Conservation (phyloP, 805 yeast genomes). For the Lipomyces kockii region DNA sequence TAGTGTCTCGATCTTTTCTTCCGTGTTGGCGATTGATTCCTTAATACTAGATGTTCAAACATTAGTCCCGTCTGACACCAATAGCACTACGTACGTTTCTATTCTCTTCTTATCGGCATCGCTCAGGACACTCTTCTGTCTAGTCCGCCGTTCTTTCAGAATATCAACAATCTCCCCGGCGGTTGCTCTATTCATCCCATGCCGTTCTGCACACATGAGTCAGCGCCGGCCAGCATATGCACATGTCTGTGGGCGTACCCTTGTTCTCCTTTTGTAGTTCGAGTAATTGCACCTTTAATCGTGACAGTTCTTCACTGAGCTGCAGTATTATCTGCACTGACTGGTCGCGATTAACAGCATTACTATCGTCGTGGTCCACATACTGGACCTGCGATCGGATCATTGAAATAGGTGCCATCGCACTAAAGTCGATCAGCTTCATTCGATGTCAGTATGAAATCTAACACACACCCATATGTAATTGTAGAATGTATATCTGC, state of each 20-base stretch:
- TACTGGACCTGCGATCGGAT: background rate
- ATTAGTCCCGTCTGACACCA: background rate
- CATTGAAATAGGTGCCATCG: background rate
- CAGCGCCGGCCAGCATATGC: background rate
- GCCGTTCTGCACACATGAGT: background rate
- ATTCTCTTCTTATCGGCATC: slow-evolving; percentile 5
- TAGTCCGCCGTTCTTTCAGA: background rate
- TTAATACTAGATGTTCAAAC: slow-evolving; percentile 1
- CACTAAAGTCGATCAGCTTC: background rate
- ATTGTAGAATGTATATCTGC: slow-evolving; percentile 5
- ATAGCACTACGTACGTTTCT: background rate
- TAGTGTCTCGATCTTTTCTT: slow-evolving; percentile 22
- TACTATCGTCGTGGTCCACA: background rate
- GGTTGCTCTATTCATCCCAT: background rate
- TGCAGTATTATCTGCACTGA: slow-evolving; percentile 1
- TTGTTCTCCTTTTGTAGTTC: slow-evolving; percentile 7
- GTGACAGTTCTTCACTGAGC: slow-evolving; percentile 11
- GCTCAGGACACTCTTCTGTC: background rate
- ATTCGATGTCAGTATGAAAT: background rate
- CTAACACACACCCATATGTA: background rate
- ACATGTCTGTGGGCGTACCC: background rate
- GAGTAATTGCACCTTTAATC: slow-evolving; percentile 8
- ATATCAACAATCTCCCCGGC: background rate
- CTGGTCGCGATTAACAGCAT: slow-evolving; percentile 5
- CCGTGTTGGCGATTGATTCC: slow-evolving; percentile 2